Base-by-base conservation (phyloP, 495 filamentous ascomycete genomes). In the Glonium stellatum region DNA sequence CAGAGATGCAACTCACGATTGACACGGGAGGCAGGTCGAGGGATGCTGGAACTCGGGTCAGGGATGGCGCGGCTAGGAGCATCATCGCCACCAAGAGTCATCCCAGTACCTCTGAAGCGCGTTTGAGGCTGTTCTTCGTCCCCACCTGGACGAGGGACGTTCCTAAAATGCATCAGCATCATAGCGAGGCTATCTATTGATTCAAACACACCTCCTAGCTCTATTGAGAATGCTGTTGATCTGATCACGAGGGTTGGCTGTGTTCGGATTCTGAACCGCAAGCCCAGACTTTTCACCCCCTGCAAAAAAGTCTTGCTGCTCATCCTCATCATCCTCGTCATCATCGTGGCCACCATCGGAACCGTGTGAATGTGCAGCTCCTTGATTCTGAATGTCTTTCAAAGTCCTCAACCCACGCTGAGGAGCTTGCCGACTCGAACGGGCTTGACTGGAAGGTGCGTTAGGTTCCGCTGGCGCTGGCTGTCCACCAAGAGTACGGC, bases 281-380 rank as follows among this genome's bases (percentile, higher is more conserved):
- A 97, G 75, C 5, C 92, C 95, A 22, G 92, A 96, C 75, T 98
- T 98, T 77, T 96, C 93, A 48, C 93, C 93, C 54, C 93, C 93
- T 8, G 93, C 87, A 71, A 95, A 98, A 51, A 96, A 80, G 70
- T 97, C 89, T 57, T 89, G 83, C 6, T 86, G 82, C 36, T 79
- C 77, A 23, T 84, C 81, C 44, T 86, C 79, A 4, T 83, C 79
- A 34, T 79, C 76, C 4, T 85, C 80, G 18, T 84, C 81, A 27
- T 84, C 80, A 4, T 80, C 80, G 52, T 88, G 81, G 11, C 77
- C 77, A 12, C 78, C 75, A 21, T 82, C 83, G 15, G 81, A 82
- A 25, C 79, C 78, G 50, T 83, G 75, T 8, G 76, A 75, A 54
- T 80, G 75, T 4, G 25, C 50, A 2, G 42, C 58, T 37, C 76